A percentile compares a stretch with the other conserved stretches of the same genome.
Conservation (phyloP, 257 asterid species). For the Solanum sejunctum region DNA sequence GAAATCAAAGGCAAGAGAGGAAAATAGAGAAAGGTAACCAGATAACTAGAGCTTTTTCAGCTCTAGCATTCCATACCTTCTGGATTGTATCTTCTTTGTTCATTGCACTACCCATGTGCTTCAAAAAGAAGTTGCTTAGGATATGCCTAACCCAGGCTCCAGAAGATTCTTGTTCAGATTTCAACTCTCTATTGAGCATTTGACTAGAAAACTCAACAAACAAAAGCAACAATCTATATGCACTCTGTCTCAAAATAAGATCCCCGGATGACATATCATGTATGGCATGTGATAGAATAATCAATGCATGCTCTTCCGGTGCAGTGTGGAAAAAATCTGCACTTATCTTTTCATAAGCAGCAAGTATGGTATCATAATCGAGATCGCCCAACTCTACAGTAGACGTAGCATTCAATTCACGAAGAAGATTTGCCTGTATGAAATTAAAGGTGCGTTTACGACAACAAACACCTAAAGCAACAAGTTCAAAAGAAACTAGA, state of each 20-base stretch:
- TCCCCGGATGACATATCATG: slow-evolving; percentile 83
- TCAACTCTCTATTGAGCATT: slow-evolving; percentile 27
- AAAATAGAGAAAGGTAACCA: not conserved
- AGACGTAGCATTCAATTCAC: slow-evolving; percentile 64
- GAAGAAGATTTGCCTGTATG: slow-evolving; percentile 65
- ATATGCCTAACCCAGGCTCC: slow-evolving; percentile 35
- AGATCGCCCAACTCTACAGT: slow-evolving; percentile 56
- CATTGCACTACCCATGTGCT: slow-evolving; percentile 88
- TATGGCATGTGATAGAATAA: slow-evolving; percentile 64
- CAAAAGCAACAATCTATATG: slow-evolving; percentile 55
- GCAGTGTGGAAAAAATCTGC: slow-evolving; percentile 39
- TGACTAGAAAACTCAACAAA: slow-evolving; percentile 57
- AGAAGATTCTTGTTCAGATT: slow-evolving; percentile 21
- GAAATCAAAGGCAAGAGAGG: not conserved
- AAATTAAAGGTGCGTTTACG: not conserved
- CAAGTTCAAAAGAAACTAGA: not conserved
- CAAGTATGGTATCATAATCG: slow-evolving; percentile 65
- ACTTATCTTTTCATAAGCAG: slow-evolving; percentile 60
- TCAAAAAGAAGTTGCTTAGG: slow-evolving; percentile 50
- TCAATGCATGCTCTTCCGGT: slow-evolving; percentile 52
- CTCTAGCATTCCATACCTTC: slow-evolving; percentile 36
- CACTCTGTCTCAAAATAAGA: slow-evolving; percentile 76
- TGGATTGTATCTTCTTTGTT: slow-evolving; percentile 47
- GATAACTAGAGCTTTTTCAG: not conserved
- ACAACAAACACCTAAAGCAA: not conserved